Base-by-base conservation (phyloP, 2,329 filamentous ascomycete genomes). In the Phaeosphaeriaceae sp. region DNA sequence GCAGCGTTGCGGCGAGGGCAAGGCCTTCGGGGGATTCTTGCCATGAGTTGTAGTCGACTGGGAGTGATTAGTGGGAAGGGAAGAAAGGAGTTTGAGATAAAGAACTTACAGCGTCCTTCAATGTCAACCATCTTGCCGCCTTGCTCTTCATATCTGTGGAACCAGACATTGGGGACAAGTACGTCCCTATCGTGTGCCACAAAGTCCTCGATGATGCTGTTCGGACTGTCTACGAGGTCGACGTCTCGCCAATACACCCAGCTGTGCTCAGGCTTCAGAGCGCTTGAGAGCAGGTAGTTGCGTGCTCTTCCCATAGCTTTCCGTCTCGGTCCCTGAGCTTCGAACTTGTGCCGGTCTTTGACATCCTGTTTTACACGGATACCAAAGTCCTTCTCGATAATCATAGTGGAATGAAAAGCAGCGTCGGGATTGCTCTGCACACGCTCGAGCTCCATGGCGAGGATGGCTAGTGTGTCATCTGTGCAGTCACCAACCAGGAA, bases 201-300 rank as follows among this genome's bases (percentile, higher is more conserved):
- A 68, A 99, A 96, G 72, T 99, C 95, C 80, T 99, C 93, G 33
- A 99, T 83, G 60, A 99, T 96, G 73, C 86, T 89, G 63, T 86
- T 85, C 1, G 94, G 92, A 76, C 91, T 96, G 74, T 99, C 93
- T 48, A 91, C 88, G 69, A 99, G 97, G 78, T 99, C 95, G 50
- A 97, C 93, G 76, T 99, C 95, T 59, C 95, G 88, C 95, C 95
- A 99, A 78, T 97, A 98, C 9, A 98, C 93, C 95, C 95, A 99
- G 9, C 93, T 94, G 76, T 99, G 95, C 61, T 98, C 93, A 0
- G 93, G 88, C 81, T 96, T 96, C 70, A 99, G 76, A 2, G 95
- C 90, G 0, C 92, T 84, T 31, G 88, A 87, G 1, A 99, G 86
- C 20, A 99, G 84, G 78, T 96, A 99, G 78, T 99, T 99, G 68